These are phyloP conservation scores for Diddensiella caesifluorescens DNA, from an alignment of 805 yeast genomes.

Conservation along the genomic window DNA sequence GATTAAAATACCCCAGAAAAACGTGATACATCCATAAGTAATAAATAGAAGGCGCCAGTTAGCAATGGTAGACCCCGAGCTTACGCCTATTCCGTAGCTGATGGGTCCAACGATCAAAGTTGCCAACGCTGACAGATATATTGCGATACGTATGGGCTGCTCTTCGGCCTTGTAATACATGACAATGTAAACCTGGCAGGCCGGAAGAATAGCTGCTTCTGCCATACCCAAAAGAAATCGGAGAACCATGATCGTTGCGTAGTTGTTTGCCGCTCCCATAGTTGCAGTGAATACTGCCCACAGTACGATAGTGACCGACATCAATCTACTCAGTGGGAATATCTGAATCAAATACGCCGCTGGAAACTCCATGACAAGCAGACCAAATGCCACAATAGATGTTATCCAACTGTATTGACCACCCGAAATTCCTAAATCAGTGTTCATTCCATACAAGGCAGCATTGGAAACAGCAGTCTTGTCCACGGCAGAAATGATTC, in stretches of 20 bases:
- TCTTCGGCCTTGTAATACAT: slow-evolving; percentile 14
- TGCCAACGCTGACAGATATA: slow-evolving; percentile 13
- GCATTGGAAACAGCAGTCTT: slow-evolving; percentile 51
- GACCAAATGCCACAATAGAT: slow-evolving; percentile 42
- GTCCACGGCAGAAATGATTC: slow-evolving; percentile 51
- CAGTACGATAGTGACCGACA: slow-evolving; percentile 33
- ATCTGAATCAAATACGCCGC: slow-evolving; percentile 11
- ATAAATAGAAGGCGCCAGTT: slow-evolving; percentile 48
- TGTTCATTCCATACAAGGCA: slow-evolving; percentile 46
- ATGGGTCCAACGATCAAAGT: slow-evolving; percentile 14
- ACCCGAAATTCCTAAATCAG: slow-evolving; percentile 29
- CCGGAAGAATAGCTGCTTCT: slow-evolving; percentile 14
- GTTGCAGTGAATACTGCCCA: slow-evolving; percentile 34
- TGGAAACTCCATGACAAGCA: slow-evolving; percentile 32
- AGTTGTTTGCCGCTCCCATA: slow-evolving; percentile 44
- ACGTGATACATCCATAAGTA: slow-evolving; percentile 44
- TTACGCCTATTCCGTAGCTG: slow-evolving; percentile 33
- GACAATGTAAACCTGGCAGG: slow-evolving; percentile 12
- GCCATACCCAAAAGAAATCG: slow-evolving; percentile 16
- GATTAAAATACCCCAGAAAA: slow-evolving; percentile 32
- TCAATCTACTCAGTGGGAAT: slow-evolving; percentile 27
- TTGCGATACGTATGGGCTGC: slow-evolving; percentile 12
- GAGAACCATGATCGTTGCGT: slow-evolving; percentile 19
- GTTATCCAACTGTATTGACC: slow-evolving; percentile 26
- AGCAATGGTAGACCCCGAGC: slow-evolving; percentile 30